Conservation (phyloP, 805 yeast genomes). For the Saccharomyces cerevisiae region DNA sequence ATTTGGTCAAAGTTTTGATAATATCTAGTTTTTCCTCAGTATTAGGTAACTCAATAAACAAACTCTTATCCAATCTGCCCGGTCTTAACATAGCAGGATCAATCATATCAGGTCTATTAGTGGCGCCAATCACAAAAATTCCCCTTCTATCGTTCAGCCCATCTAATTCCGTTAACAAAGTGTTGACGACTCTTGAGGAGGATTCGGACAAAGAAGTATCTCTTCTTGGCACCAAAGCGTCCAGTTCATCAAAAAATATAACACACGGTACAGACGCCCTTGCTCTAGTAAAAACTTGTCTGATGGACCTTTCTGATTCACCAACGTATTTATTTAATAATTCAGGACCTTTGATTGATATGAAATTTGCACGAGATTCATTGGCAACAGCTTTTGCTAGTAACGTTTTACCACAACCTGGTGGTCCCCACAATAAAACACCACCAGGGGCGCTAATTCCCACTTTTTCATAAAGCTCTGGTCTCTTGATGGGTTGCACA, state of each 20-base stretch:
- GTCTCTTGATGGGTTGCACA: conserved; percentile 90
- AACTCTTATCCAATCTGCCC: conserved; percentile 87
- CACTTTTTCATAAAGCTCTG: conserved; percentile 79
- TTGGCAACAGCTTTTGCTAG: conserved; percentile 97
- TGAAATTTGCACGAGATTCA: conserved; percentile 92
- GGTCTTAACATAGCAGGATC: conserved; percentile 98
- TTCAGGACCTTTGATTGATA: conserved; percentile 94
- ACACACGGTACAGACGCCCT: conserved; percentile 91
- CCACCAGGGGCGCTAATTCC: conserved; percentile 97
- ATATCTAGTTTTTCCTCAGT: conserved; percentile 75
- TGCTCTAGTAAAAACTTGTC: conserved; percentile 90
- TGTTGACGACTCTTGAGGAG: conserved; percentile 88
- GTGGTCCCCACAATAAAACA: conserved; percentile 97
- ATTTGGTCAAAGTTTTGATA: conserved; percentile 60
- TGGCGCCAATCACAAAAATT: conserved; percentile 91
- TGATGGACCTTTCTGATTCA: conserved; percentile 86
- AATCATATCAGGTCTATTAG: conserved; percentile 95
- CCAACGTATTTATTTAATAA: conserved; percentile 91
- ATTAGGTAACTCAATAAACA: conserved; percentile 83
- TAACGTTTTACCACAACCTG: conserved; percentile 96
- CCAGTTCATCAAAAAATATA: conserved; percentile 91
- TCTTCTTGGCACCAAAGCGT: conserved; percentile 91
- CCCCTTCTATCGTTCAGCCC: conserved; percentile 91
- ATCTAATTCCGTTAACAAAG: conserved; percentile 87
- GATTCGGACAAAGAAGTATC: conserved; percentile 83